A percentile compares a stretch with the other conserved stretches of the same genome.
These are phyloP conservation scores for Angomonas deanei DNA, from an alignment of 208 protist genomes.

Conservation along the genomic window DNA sequence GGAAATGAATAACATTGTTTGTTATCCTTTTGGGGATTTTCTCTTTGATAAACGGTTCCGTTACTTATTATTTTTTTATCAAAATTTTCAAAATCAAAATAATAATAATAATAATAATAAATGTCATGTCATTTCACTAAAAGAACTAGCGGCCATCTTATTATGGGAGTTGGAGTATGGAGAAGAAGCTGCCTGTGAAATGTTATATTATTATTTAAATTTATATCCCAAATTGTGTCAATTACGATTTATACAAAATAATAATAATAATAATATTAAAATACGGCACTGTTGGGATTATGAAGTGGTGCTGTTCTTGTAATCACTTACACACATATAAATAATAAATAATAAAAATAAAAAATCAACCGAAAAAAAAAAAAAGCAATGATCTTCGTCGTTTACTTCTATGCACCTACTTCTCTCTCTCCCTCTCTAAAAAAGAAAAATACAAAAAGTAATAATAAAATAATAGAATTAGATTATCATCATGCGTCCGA, in stretches of 20 bases:
- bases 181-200: not conserved
- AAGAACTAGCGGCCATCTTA: not conserved
- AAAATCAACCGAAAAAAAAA: not conserved
- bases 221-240: not conserved
- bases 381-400: slow-evolving; percentile 3
- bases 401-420: slow-evolving; percentile 2
- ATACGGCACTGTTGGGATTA: not conserved
- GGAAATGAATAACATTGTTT: not conserved
- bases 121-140: not conserved
- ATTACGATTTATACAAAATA: not conserved
- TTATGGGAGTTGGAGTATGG: slow-evolving; percentile 4
- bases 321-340: not conserved
- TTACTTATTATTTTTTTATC: not conserved
- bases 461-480: not conserved
- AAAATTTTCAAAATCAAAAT: not conserved
- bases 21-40: not conserved
- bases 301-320: not conserved
- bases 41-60: not conserved
- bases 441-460: not conserved
- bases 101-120: slow-evolving; percentile 2
- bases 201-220: not conserved
- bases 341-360: slow-evolving; percentile 8
- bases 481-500: slow-evolving; percentile 27
- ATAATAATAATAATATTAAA: not conserved
- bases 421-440: not conserved